Percentiles rank a stretch among this genome's conserved stretches.
phyloP scores from a whole-genome alignment of 139 green algal species.

The Chara braunii region DNA sequence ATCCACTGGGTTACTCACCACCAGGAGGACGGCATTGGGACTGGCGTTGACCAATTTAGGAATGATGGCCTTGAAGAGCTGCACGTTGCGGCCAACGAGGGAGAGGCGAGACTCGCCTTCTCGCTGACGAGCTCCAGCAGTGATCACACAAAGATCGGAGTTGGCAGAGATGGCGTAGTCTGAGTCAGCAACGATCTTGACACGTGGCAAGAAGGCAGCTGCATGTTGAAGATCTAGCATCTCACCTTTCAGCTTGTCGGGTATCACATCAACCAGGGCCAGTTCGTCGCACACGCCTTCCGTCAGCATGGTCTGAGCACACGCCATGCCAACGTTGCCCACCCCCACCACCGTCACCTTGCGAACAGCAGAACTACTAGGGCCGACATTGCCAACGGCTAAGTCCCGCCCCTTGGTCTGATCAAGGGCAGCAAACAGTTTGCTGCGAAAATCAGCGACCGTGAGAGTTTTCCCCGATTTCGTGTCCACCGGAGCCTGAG shows the following conservation, averaged over 20 bases:
- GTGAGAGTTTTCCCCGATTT: too few relatives aligned
- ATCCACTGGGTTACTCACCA: conserved; percentile 17
- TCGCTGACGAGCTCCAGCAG: conserved; percentile 5
- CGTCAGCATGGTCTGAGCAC: conserved; percentile 24
- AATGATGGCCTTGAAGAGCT: conserved; percentile 24
- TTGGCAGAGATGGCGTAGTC: conserved; percentile 14
- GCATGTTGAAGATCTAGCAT: conserved; percentile 28
- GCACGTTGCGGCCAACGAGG: conserved; percentile 20
- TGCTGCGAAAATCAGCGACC: too few relatives aligned
- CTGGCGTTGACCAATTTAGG: conserved; percentile 18
- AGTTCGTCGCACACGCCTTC: conserved; percentile 20
- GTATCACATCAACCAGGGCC: conserved; percentile 10
- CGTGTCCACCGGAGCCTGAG: too few relatives aligned
- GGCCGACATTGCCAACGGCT: too few relatives aligned
- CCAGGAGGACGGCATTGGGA: conserved; percentile 12
- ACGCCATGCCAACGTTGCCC: conserved; percentile 20
- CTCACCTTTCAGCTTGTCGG: conserved; percentile 23
- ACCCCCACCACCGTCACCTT: conserved; percentile 23
- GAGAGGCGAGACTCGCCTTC: conserved; percentile 24
- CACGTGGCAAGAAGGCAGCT: conserved; percentile 12
- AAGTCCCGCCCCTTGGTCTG: too few relatives aligned
- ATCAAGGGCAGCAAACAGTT: too few relatives aligned
- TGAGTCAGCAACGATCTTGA: conserved; percentile 12
- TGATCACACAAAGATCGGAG: conserved; percentile 22
- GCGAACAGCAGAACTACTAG: too few relatives aligned